Evolutionary conservation across 2,329 filamentous ascomycete genomes (phyloP).

Genomic region (Uncinocarpus reesii): DNA sequence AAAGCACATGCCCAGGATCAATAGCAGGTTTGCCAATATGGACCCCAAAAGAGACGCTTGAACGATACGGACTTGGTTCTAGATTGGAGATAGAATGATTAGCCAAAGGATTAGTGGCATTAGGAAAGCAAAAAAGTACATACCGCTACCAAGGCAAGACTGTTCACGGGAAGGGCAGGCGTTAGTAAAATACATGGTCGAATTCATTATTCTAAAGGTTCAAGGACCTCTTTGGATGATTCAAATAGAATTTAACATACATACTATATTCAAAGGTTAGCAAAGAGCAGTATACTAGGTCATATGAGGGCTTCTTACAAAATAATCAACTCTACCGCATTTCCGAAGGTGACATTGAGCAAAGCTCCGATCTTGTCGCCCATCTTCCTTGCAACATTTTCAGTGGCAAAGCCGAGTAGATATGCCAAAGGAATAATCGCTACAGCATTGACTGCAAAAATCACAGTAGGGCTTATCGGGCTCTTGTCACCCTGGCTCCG

Average conservation of each 20-base stretch:
- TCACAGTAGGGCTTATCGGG: conserved; percentile 47
- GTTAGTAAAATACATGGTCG: background rate
- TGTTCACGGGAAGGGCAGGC: conserved; percentile 26
- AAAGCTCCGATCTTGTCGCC: conserved; percentile 82
- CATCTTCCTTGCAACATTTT: conserved; percentile 65
- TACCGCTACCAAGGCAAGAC: conserved; percentile 64
- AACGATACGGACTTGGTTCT: conserved; percentile 70
- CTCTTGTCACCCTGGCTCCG: conserved; percentile 38
- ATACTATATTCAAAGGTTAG: conserved; percentile 20
- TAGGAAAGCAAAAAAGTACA: conserved; percentile 13
- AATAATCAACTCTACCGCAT: conserved; percentile 82
- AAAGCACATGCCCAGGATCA: conserved; percentile 87
- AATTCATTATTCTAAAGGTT: background rate
- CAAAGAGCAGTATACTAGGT: conserved; percentile 22
- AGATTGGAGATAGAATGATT: conserved; percentile 63
- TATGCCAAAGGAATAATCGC: conserved; percentile 84
- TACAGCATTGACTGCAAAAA: conserved; percentile 87
- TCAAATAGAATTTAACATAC: background rate
- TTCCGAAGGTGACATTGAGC: conserved; percentile 84
- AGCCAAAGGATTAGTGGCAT: conserved; percentile 27
- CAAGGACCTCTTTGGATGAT: background rate
- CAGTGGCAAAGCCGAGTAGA: conserved; percentile 77
- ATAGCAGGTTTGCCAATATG: conserved; percentile 79
- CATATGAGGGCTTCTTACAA: conserved; percentile 24
- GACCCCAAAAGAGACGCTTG: conserved; percentile 87